phyloP scores from a whole-genome alignment of 164 flowering plant species.

The Stephania cephalantha region DNA sequence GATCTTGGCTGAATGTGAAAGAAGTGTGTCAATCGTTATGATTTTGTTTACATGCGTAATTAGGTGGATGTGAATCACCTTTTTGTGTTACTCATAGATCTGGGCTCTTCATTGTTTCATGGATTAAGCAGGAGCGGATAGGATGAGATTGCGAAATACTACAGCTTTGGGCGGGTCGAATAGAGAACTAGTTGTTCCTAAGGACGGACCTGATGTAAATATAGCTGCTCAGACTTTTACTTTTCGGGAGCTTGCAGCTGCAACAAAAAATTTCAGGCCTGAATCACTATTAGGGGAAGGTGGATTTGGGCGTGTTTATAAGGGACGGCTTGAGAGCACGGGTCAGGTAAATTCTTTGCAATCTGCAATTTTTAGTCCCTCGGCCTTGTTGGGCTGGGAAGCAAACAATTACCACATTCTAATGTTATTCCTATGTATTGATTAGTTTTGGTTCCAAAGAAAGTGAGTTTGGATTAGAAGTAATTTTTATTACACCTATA shows the following conservation, averaged over 20 bases:
- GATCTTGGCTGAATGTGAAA: background rate
- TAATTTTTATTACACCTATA: background rate
- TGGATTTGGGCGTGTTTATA: constrained; percentile 40
- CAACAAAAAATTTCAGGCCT: constrained; percentile 30
- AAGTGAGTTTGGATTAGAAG: background rate
- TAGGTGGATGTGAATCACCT: background rate
- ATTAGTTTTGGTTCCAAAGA: background rate
- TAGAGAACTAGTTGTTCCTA: constrained; percentile 21
- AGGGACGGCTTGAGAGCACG: constrained; percentile 30
- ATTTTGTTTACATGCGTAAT: background rate
- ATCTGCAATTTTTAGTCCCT: background rate
- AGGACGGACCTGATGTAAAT: constrained; percentile 24
- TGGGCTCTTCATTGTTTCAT: constrained; percentile 14
- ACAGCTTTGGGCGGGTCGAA: constrained; percentile 9
- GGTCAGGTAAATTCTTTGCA: constrained; percentile 26
- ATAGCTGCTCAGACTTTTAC: constrained; percentile 33
- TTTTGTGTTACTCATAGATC: constrained; percentile 13
- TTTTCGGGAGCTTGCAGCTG: constrained; percentile 35
- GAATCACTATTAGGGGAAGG: constrained; percentile 37
- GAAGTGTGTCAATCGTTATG: background rate
- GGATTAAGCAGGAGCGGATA: constrained; percentile 27
- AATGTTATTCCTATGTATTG: background rate
- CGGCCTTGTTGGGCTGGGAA: background rate
- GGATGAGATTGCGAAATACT: constrained; percentile 21
- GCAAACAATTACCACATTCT: background rate